phyloP scores from a whole-genome alignment of 495 filamentous ascomycete genomes.

The Oleoguttula mirabilis region DNA sequence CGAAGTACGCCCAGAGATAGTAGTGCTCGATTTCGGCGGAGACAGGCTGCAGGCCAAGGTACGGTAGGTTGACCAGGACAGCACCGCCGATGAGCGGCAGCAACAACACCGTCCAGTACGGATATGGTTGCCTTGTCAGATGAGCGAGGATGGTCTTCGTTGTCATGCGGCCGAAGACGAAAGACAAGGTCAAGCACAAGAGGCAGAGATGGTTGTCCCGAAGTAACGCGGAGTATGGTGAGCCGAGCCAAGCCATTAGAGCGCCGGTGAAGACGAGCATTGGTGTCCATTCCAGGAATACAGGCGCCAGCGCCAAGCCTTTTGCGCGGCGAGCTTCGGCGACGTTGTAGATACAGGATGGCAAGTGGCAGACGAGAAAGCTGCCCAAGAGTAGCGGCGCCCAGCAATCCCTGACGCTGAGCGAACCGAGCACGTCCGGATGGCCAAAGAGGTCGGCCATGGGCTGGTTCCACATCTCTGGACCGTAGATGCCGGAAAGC shows the following conservation, averaged over 20 bases:
- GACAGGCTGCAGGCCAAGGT: slow-evolving; percentile 46
- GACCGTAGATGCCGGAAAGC: slow-evolving; percentile 74
- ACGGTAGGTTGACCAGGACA: slow-evolving; percentile 68
- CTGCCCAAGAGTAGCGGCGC: slow-evolving; percentile 58
- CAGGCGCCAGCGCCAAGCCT: slow-evolving; percentile 63
- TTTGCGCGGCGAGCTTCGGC: slow-evolving; percentile 57
- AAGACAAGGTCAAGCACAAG: slow-evolving; percentile 85
- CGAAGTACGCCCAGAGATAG: slow-evolving; percentile 73
- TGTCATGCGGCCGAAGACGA: slow-evolving; percentile 98
- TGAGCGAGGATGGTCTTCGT: slow-evolving; percentile 99
- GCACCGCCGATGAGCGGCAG: slow-evolving; percentile 75
- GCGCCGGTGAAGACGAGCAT: slow-evolving; percentile 67
- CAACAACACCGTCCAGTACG: slow-evolving; percentile 88
- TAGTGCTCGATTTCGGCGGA: slow-evolving; percentile 48
- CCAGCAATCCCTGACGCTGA: slow-evolving; percentile 77
- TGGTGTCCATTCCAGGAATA: slow-evolving; percentile 91
- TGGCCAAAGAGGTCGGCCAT: slow-evolving; percentile 53
- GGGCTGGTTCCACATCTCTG: slow-evolving; percentile 70
- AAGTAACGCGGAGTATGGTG: slow-evolving; percentile 68
- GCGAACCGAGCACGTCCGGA: slow-evolving; percentile 46
- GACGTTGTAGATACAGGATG: slow-evolving; percentile 69
- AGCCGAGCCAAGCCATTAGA: slow-evolving; percentile 73
- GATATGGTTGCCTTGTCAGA: slow-evolving; percentile 84
- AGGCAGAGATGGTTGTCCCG: slow-evolving; percentile 74
- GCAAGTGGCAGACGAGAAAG: slow-evolving; percentile 72